These are phyloP conservation scores for Leccinellum rugosiceps DNA, from an alignment of 768 basidiomycete species.

Conservation along the genomic window DNA sequence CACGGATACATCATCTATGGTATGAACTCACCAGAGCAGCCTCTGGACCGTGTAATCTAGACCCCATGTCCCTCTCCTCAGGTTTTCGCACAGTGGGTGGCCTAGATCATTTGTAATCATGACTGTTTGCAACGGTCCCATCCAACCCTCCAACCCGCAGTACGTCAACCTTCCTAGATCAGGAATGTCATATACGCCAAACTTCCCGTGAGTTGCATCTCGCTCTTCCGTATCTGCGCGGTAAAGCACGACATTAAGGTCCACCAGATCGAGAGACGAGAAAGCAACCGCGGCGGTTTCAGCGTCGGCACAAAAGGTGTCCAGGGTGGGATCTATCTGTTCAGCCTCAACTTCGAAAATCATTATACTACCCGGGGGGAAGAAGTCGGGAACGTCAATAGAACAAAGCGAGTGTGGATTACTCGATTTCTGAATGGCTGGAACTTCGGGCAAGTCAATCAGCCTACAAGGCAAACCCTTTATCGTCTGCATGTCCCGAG, in stretches of 20 bases:
- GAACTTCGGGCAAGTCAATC: constrained; percentile 56
- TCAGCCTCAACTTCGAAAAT: constrained; percentile 85
- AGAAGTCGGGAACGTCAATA: constrained; percentile 79
- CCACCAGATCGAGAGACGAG: constrained; percentile 70
- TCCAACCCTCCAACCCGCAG: constrained; percentile 97
- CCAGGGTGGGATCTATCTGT: constrained; percentile 66
- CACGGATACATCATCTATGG: constrained; percentile 5
- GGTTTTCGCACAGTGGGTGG: constrained; percentile 83
- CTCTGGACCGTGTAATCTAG: constrained; percentile 81
- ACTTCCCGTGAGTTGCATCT: constrained; percentile 78
- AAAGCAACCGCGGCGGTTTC: constrained; percentile 76
- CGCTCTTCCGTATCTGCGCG: constrained; percentile 89
- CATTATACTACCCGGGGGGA: constrained; percentile 96
- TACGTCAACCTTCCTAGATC: constrained; percentile 73
- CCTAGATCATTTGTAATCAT: constrained; percentile 92
- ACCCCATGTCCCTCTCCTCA: constrained; percentile 89
- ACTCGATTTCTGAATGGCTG: constrained; percentile 61
- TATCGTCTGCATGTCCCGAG: constrained; percentile 50
- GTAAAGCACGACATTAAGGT: constrained; percentile 85
- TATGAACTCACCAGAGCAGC: constrained; percentile 57
- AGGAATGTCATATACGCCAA: constrained; percentile 83
- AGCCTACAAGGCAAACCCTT: constrained; percentile 73
- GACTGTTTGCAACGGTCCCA: constrained; percentile 80
- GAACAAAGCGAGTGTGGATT: constrained; percentile 69
- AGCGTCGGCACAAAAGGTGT: constrained; percentile 66